Evolutionary conservation across 495 filamentous ascomycete genomes (phyloP).

Genomic region (Aspergillus wentii): DNA sequence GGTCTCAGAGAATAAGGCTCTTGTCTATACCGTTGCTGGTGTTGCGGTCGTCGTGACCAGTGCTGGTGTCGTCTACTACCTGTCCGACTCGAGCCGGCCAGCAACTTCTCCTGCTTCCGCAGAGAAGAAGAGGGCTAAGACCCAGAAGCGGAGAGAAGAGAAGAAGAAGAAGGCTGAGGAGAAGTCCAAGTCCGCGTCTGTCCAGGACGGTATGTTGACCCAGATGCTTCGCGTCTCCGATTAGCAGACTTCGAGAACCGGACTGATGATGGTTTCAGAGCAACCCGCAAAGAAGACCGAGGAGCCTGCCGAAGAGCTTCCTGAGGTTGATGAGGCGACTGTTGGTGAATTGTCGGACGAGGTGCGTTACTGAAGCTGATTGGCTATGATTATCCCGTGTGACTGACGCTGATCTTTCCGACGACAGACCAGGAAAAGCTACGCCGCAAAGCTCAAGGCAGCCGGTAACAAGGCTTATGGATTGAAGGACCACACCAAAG

Average conservation of each 20-base stretch:
- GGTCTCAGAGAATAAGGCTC: conserved; percentile 90
- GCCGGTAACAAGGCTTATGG: conserved; percentile 97
- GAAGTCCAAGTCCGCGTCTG: conserved; percentile 47
- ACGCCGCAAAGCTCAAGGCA: conserved; percentile 84
- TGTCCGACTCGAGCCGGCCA: conserved; percentile 45
- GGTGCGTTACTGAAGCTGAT: conserved; percentile 47
- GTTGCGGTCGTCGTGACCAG: conserved; percentile 85
- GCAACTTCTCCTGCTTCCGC: conserved; percentile 18
- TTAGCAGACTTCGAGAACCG: background rate
- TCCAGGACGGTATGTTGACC: conserved; percentile 37
- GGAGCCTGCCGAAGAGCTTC: conserved; percentile 71
- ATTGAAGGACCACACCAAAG: conserved; percentile 80
- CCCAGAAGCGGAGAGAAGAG: conserved; percentile 50
- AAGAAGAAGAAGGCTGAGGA: conserved; percentile 66
- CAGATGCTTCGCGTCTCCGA: background rate
- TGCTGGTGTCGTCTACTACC: conserved; percentile 88
- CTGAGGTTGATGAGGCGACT: conserved; percentile 75
- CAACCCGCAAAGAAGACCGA: conserved; percentile 48
- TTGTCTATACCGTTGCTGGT: conserved; percentile 93
- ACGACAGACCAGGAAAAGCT: conserved; percentile 59
- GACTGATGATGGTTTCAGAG: conserved; percentile 30
- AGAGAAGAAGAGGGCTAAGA: conserved; percentile 56
- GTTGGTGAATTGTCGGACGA: conserved; percentile 66
- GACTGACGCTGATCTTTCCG: conserved; percentile 9
- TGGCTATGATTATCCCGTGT: conserved; percentile 1